Evolutionary conservation across 2,329 filamentous ascomycete genomes (phyloP), one percentile per base, ranked within the genome.

Genomic region (Talaromyces pinophilus): DNA sequence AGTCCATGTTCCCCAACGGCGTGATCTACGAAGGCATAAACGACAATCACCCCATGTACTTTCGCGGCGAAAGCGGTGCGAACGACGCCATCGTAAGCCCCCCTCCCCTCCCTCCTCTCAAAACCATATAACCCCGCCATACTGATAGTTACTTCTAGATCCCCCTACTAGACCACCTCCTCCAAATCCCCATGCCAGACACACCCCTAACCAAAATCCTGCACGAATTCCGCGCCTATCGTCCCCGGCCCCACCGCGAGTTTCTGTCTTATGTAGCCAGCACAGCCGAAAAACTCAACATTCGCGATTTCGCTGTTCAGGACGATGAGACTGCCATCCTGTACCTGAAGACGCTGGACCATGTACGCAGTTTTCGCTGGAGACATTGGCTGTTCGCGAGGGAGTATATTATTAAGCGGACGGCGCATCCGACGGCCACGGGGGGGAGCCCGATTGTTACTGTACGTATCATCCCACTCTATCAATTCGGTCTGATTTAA

Each of bases 1-100:
- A 97, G 80, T 90, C 88, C 73, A 97, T 97, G 93, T 97, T 97
- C 79, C 93, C 93, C 8, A 83, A 93, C 69, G 94, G 94, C 8
- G 94, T 97, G 7, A 80, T 96, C 57, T 97, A 97, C 77, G 90
- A 96, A 76, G 93, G 92, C 8, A 86, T 94, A 68, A 89, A 89
- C 70, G 87, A 90, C 67, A 76, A 79, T 70, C 83, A 91, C 75
- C 90, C 91, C 3, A 81, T 92, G 77, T 89, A 86, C 65, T 97
- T 97, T 86, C 89, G 94, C 38, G 94, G 94, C 71, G 94, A 97
- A 81, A 93, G 89, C 60, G 94, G 94, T 52, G 94, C 94, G 71
- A 97, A 97, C 76, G 94, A 98, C 81, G 91, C 89, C 81, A 97
- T 98, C 84, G 86, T 87, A 78, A 64, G 77, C 69, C 28, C 22